Evolutionary conservation across 2,329 filamentous ascomycete species (phyloP).

Genomic region (Microcyclospora tardicrescens): DNA sequence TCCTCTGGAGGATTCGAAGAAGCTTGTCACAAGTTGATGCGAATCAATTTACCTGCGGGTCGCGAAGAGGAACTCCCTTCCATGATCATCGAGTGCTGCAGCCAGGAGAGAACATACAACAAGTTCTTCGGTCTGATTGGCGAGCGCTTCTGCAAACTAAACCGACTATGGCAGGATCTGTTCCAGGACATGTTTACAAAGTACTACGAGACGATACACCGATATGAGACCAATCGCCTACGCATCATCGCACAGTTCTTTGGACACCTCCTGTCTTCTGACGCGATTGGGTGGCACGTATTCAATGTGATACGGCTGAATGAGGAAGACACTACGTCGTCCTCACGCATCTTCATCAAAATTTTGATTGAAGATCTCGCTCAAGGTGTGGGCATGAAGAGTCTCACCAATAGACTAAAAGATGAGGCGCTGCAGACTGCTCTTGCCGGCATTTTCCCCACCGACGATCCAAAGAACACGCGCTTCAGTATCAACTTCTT

Average conservation of each 20-base stretch:
- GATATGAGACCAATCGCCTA: conserved; percentile 88
- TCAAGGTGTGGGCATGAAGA: conserved; percentile 73
- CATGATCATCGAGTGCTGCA: conserved; percentile 95
- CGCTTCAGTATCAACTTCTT: conserved; percentile 99
- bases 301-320: conserved; percentile 77
- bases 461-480: conserved; percentile 76
- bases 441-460: conserved; percentile 78
- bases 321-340: conserved; percentile 92
- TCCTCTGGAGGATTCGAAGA: conserved; percentile 93
- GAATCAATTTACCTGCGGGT: conserved; percentile 70
- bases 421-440: conserved; percentile 68
- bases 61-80: conserved; percentile 83
- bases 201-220: conserved; percentile 95
- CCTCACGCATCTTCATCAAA: conserved; percentile 96
- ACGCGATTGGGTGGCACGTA: conserved; percentile 87
- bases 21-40: conserved; percentile 90
- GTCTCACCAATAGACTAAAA: conserved; percentile 60
- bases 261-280: conserved; percentile 74
- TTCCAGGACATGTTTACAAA: conserved; percentile 83
- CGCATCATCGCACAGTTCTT: conserved; percentile 94
- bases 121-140: conserved; percentile 95
- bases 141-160: conserved; percentile 90
- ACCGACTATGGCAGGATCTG: conserved; percentile 83
- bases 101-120: conserved; percentile 90
- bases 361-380: conserved; percentile 88